These are phyloP conservation scores for Nicotiana noctiflora DNA, from an alignment of 257 asterid genomes.

Conservation along the genomic window DNA sequence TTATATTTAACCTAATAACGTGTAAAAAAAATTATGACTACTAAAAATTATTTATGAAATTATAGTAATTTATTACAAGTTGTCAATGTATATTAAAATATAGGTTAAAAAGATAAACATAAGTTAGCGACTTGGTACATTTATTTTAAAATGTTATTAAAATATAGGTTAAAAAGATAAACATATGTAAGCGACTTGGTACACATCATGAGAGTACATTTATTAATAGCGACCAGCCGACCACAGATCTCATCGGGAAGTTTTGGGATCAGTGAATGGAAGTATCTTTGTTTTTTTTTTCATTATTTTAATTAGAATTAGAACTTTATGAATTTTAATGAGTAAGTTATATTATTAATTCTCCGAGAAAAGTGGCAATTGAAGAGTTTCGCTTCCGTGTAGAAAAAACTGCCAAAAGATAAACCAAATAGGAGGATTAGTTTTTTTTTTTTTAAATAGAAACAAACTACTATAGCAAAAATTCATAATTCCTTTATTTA, in stretches of 20 bases:
- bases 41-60: too few species aligned
- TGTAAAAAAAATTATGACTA: too few species aligned
- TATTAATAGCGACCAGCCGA: neutral
- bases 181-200: neutral
- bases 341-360: neutral
- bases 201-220: neutral
- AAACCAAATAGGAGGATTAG: too few species aligned
- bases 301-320: neutral
- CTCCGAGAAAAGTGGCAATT: neutral
- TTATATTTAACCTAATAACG: too few species aligned
- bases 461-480: too few species aligned
- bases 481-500: too few species aligned
- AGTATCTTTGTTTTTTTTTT: neutral
- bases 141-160: too few species aligned
- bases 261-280: neutral
- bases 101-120: neutral
- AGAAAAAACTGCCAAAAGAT: too few species aligned
- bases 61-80: neutral
- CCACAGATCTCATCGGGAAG: neutral
- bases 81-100: neutral
- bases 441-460: too few species aligned
- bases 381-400: neutral
- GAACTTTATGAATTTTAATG: neutral
- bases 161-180: neutral
- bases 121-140: neutral